Evolutionary conservation across 352 stramenopile genomes (phyloP), one percentile per base, ranked within the genome.

Genomic region (Discostella stelligera): DNA sequence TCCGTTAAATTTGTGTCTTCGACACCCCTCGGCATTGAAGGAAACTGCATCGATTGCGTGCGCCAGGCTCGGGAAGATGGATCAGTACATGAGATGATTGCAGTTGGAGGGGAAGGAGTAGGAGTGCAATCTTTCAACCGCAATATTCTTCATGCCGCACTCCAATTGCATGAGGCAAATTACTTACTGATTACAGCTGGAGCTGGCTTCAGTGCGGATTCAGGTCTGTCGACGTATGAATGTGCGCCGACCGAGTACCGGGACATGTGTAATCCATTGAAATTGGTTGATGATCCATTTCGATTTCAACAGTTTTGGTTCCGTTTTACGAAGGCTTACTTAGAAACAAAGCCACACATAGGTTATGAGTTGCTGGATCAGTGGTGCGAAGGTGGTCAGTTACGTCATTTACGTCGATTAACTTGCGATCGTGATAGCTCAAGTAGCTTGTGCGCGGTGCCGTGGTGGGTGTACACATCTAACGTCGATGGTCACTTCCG

Each of bases 401-500:
- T 83, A 16, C 27, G 11, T 14, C 71, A 65, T 74, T 58, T 82
- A 41, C 30, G 44, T 14, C 66, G 59, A 21, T 32, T n/a, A n/a
- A 30, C n/a, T 37, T 25, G 16, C n/a, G 49, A 71, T 4, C 44
- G 46, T 50, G 53, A 59, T 44, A 11, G 20, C 25, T 49, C 58
- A 39, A 8, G 14, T 39, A 10, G 52, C 55, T 20, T 9, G 16
- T 53, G 13, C 44, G 39, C 18, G 20, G 21, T 20, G 32, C 67
- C 75, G 46, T 83, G 69, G 69, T 83, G 65, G 63, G 52, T 83
- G 13, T 83, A 83, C 41, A 63, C 69, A 30, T 83, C 75, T 16
- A 83, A 83, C 48, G 69, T 83, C 0, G 75, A 83, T 69, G 62
- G 75, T 61, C 75, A 79, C 48, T 83, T 83, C 54, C 3, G 59